Percentiles rank a stretch among this genome's conserved stretches.
These are phyloP conservation scores for Poteriospumella lacustris DNA, from an alignment of 108 stramenopile species.

Conservation along the genomic window DNA sequence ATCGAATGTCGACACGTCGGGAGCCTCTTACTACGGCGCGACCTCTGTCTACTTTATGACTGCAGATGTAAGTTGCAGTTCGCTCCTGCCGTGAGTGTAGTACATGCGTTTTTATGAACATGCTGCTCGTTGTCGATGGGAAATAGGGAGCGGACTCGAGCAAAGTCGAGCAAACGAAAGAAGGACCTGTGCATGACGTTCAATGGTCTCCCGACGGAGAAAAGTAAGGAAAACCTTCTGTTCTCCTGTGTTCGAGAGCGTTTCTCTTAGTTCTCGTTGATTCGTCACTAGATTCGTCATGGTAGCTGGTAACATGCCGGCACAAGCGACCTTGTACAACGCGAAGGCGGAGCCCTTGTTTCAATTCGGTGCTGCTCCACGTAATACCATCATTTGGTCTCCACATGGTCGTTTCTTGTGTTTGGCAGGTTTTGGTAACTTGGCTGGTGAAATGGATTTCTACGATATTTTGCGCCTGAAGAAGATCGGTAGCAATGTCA, in stretches of 20 bases:
- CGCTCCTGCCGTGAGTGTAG: no score
- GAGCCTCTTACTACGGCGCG: constrained; percentile 86
- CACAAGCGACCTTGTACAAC: constrained; percentile 79
- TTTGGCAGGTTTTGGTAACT: constrained; percentile 61
- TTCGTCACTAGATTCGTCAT: constrained; percentile 63
- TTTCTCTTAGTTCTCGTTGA: neutral
- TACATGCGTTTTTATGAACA: no score
- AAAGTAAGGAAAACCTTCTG: no score
- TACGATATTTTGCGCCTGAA: constrained; percentile 67
- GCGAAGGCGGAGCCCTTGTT: constrained; percentile 81
- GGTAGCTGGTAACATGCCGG: constrained; percentile 82
- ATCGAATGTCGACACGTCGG: constrained; percentile 82
- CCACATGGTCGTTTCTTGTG: constrained; percentile 83
- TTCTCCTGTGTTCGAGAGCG: neutral
- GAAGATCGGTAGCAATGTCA: constrained; percentile 55
- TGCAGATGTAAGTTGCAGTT: constrained; percentile 41
- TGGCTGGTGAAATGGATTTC: constrained; percentile 77
- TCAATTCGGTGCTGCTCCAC: constrained; percentile 81
- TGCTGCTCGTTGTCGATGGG: no score
- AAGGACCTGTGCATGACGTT: constrained; percentile 69
- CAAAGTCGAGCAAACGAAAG: constrained; percentile 12
- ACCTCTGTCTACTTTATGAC: constrained; percentile 73
- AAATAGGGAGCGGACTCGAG: no score
- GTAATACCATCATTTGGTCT: constrained; percentile 77
- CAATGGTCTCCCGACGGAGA: constrained; percentile 76